Base-by-base conservation (phyloP, 148 eudicot genomes). In the Rhododendron williamsianum region DNA sequence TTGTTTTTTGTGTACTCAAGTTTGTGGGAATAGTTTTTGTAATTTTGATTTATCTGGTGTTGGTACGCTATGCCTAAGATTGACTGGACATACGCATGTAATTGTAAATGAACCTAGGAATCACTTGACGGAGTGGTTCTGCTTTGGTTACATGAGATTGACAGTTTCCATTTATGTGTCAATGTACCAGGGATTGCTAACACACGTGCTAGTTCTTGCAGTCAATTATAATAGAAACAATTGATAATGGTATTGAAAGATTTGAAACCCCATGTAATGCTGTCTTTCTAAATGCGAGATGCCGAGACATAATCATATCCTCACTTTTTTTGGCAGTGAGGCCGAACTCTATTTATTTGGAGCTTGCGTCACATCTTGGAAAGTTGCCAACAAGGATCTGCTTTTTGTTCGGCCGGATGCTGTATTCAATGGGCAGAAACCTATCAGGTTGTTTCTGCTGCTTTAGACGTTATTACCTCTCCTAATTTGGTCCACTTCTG, bases 391-490 rank as follows among this genome's bases (percentile, higher is more conserved):
- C 86, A 97, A 94, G 80, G 99, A 97, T 87, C 92, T 94, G 35
- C 95, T 97, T 76, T 97, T 95, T 85, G 98, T 97, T 49, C 92
- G 98, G 83, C 99, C 99, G 78, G 99, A 97, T 92, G 99, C 98
- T 79, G 98, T 94, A 25, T 97, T 97, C 78, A 97, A 93, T 85
- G 99, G 98, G 72, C 95, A 97, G 92, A 97, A 97, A 86, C 99
- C 99, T 81, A 97, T 97, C 92, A 97, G 99, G 99, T 95, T 78
- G n/a, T 35, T 27, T 72, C 67, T 86, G 60, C 65, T 69, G n/a
- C 49, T 78, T n/a, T 27, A 56, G 16, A 58, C 0, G 18, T 56
- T 81, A 35, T 3, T 19, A 58, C 41, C 41, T 23, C 21, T 30
- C 33, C 77, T 79, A 30, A 15, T 80, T 38, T 65, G 45, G 56